A percentile compares a stretch with the other conserved stretches of the same genome.
phyloP scores from a whole-genome alignment of 331 rosid species.

The Phaseolus coccineus region DNA sequence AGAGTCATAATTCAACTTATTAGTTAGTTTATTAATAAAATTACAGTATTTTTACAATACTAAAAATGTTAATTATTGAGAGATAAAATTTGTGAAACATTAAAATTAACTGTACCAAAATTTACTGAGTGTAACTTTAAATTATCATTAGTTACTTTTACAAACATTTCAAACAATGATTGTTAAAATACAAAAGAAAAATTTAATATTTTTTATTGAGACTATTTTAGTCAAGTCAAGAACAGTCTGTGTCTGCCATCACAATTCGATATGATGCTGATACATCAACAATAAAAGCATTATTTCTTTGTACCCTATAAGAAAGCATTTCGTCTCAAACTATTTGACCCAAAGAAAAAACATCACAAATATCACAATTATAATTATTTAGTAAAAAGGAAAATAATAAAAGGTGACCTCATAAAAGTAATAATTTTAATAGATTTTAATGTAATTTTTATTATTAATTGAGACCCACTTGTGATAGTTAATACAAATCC shows the following conservation, averaged over 20 bases:
- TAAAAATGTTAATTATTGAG: too few relatives aligned
- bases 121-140: background rate
- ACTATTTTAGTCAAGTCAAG: background rate
- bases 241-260: background rate
- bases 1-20: background rate
- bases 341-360: conserved; percentile 8
- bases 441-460: too few relatives aligned
- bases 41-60: too few relatives aligned
- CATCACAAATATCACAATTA: background rate
- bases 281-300: conserved; percentile 26
- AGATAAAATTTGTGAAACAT: background rate
- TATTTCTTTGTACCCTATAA: background rate
- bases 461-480: too few relatives aligned
- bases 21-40: too few relatives aligned
- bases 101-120: background rate
- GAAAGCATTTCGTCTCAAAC: conserved; percentile 5
- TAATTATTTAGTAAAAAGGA: background rate
- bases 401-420: too few relatives aligned
- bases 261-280: conserved; percentile 26
- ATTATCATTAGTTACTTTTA: background rate
- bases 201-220: background rate
- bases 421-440: too few relatives aligned
- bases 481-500: too few relatives aligned
- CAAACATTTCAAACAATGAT: background rate
- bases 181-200: background rate